phyloP scores from a whole-genome alignment of 768 basidiomycete genomes.

The Hericium rajendrae region DNA sequence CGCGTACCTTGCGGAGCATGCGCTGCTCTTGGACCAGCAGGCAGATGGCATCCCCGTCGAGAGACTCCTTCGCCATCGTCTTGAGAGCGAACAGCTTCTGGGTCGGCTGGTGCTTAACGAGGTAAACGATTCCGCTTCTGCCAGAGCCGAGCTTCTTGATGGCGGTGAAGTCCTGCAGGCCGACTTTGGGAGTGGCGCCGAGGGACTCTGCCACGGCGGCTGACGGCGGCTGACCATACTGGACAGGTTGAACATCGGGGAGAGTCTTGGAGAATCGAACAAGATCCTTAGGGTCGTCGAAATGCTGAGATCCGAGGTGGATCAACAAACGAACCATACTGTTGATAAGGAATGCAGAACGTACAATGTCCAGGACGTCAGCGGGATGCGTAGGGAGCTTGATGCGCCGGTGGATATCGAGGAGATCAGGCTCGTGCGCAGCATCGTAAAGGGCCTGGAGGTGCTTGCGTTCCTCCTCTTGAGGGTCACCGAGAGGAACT shows the following conservation, averaged over 20 bases:
- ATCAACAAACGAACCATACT: neutral
- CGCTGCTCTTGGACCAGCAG: slow-evolving; percentile 2
- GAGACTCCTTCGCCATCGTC: slow-evolving; percentile 1
- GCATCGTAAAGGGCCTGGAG: slow-evolving; percentile 1
- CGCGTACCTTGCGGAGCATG: neutral
- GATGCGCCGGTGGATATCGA: neutral
- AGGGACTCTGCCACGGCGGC: too few species aligned
- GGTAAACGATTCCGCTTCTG: neutral
- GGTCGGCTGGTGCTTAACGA: neutral
- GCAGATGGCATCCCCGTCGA: neutral
- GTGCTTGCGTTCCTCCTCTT: neutral
- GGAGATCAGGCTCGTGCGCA: neutral
- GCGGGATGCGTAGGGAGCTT: neutral
- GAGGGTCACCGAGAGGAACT: neutral
- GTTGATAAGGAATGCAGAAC: neutral
- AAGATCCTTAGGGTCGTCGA: neutral
- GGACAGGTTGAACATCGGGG: neutral
- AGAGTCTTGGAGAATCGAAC: neutral
- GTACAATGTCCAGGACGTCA: neutral
- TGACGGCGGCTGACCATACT: neutral
- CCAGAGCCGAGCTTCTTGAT: slow-evolving; percentile 2
- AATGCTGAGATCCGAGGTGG: neutral
- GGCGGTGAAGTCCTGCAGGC: neutral
- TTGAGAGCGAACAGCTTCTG: neutral
- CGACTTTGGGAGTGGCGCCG: neutral